phyloP scores from a whole-genome alignment of 495 filamentous ascomycete species.

The Talaromyces proteolyticus region DNA sequence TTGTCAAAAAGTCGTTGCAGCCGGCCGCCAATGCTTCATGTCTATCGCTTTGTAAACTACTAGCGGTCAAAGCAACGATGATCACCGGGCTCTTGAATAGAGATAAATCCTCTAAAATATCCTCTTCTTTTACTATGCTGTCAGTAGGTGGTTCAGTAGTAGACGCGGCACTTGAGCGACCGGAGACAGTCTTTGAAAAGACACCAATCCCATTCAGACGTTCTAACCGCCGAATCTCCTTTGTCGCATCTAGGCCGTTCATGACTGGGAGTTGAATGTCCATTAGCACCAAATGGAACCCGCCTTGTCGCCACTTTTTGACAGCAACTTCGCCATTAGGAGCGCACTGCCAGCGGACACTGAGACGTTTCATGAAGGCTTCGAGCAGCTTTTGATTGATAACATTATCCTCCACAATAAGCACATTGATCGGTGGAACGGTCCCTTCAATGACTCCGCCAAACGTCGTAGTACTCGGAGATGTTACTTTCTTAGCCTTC shows the following conservation, averaged over 20 bases:
- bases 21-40: constrained; percentile 94
- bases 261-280: constrained; percentile 98
- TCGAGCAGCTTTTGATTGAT: constrained; percentile 93
- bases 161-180: constrained; percentile 30
- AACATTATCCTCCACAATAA: constrained; percentile 97
- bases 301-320: constrained; percentile 83
- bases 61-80: constrained; percentile 94
- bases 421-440: constrained; percentile 93
- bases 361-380: constrained; percentile 92
- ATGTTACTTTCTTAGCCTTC: constrained; percentile 39
- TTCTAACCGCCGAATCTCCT: constrained; percentile 89
- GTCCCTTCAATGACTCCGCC: constrained; percentile 72
- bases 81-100: constrained; percentile 96
- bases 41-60: constrained; percentile 85
- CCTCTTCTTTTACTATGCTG: constrained; percentile 38
- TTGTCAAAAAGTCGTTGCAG: constrained; percentile 97
- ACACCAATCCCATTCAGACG: constrained; percentile 86
- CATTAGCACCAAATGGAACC: constrained; percentile 98
- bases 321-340: constrained; percentile 93
- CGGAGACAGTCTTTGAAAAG: constrained; percentile 53
- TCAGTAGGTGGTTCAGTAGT: constrained; percentile 11
- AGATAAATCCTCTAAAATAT: constrained; percentile 58
- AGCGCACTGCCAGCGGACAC: constrained; percentile 96
- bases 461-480: constrained; percentile 25
- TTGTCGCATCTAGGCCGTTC: constrained; percentile 94